Percentiles rank a stretch among this genome's conserved stretches.
phyloP scores from a whole-genome alignment of 148 eudicot species.

The Cornus kousa region DNA sequence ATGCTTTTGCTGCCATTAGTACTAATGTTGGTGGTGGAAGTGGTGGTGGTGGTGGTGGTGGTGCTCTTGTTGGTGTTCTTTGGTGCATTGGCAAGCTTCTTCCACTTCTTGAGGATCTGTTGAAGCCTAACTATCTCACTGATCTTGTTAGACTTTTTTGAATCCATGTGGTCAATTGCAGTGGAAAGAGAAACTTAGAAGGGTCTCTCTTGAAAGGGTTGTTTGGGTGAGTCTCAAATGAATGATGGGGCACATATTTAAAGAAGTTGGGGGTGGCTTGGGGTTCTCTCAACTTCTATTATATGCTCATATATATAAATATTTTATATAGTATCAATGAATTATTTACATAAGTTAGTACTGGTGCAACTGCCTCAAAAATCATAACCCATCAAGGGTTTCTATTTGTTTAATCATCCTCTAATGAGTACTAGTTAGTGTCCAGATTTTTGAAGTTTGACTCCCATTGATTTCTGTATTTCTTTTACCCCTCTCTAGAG shows the following conservation, averaged over 20 bases:
- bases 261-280: neutral
- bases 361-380: slow-evolving; percentile 10
- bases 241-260: neutral
- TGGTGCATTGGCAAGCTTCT: slow-evolving; percentile 48
- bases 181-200: too few species aligned
- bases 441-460: slow-evolving; percentile 7
- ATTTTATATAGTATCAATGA: neutral
- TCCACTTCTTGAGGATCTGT: slow-evolving; percentile 82
- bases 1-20: slow-evolving; percentile 40
- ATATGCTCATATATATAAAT: neutral
- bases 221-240: neutral
- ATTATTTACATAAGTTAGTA: neutral
- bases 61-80: slow-evolving; percentile 6
- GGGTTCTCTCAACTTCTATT: neutral
- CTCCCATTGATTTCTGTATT: too few species aligned
- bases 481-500: too few species aligned
- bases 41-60: too few species aligned
- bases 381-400: neutral
- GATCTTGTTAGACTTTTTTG: slow-evolving; percentile 78
- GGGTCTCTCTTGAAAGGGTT: neutral
- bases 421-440: neutral
- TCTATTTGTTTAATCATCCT: slow-evolving; percentile 1
- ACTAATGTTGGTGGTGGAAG: too few species aligned
- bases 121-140: slow-evolving; percentile 84
- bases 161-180: slow-evolving; percentile 31